A percentile compares a stretch with the other conserved stretches of the same genome.
Conservation (phyloP, 2,329 filamentous ascomycete genomes). For the Penicillium crustosum region DNA sequence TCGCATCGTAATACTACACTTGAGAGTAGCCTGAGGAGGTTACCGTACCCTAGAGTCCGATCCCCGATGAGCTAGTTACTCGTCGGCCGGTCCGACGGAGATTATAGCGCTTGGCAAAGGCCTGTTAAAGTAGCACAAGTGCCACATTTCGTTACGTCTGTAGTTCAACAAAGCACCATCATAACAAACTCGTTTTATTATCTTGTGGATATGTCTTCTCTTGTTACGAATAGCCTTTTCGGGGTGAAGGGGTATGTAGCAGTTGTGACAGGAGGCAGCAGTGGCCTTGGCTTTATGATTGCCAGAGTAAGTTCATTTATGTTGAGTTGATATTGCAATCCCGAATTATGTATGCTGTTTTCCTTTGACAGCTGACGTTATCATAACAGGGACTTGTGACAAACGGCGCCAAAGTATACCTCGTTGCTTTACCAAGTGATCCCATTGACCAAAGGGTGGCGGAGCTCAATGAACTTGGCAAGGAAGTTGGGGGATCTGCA, state of each 20-base stretch:
- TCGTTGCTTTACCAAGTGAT: slow-evolving; percentile 45
- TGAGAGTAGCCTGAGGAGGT: too few species aligned
- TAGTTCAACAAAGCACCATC: too few species aligned
- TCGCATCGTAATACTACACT: too few species aligned
- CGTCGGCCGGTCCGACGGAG: not conserved
- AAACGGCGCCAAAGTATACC: slow-evolving; percentile 51
- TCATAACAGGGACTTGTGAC: slow-evolving; percentile 41
- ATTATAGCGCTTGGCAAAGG: not conserved
- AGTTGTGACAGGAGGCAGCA: slow-evolving; percentile 47
- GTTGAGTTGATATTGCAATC: not conserved
- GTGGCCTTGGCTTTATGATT: slow-evolving; percentile 52
- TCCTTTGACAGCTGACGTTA: not conserved
- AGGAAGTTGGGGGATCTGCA: slow-evolving; percentile 38
- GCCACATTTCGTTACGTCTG: not conserved
- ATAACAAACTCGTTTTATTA: not conserved
- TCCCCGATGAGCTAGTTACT: not conserved
- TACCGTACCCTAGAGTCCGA: not conserved
- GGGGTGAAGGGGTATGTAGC: slow-evolving; percentile 46
- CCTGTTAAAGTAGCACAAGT: not conserved
- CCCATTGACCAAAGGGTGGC: slow-evolving; percentile 41
- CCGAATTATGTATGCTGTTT: not conserved
- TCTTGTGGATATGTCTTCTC: slow-evolving; percentile 12
- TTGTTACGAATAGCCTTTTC: slow-evolving; percentile 25
- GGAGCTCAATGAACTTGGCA: slow-evolving; percentile 44
- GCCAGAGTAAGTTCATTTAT: slow-evolving; percentile 34